A percentile compares a stretch with the other conserved stretches of the same genome.
These are phyloP conservation scores for Chloris gayana DNA, from an alignment of 176 grass and related monocot species.

Conservation along the genomic window DNA sequence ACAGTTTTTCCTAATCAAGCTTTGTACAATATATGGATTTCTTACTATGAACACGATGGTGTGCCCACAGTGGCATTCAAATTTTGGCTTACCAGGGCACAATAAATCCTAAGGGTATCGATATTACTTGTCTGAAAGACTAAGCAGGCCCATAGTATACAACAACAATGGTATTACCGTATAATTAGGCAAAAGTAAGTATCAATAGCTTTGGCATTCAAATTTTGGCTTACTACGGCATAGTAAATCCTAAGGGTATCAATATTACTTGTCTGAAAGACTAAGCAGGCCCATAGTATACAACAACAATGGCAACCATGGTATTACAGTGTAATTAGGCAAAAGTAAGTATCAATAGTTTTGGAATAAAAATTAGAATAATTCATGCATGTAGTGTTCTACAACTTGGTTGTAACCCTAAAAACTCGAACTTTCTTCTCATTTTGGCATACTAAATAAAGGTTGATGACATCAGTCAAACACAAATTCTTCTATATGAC, in stretches of 20 bases:
- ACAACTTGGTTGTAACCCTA: too few species aligned
- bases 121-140: too few species aligned
- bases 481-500: background rate
- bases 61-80: background rate
- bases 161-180: too few species aligned
- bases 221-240: too few species aligned
- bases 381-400: background rate
- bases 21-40: background rate
- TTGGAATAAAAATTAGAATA: conserved; percentile 11
- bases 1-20: conserved; percentile 2
- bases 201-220: too few species aligned
- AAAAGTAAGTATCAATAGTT: background rate
- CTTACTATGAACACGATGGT: background rate
- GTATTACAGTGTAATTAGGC: background rate
- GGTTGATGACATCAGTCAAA: background rate
- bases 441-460: conserved; percentile 10
- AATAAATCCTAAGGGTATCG: too few species aligned
- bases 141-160: too few species aligned
- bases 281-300: background rate
- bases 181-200: too few species aligned
- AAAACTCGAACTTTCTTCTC: background rate
- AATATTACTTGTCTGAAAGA: too few species aligned
- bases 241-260: too few species aligned
- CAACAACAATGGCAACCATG: background rate
- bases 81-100: too few species aligned